Evolutionary conservation across 805 yeast genomes (phyloP).

Genomic region (Ogataea nitratoaversa): DNA sequence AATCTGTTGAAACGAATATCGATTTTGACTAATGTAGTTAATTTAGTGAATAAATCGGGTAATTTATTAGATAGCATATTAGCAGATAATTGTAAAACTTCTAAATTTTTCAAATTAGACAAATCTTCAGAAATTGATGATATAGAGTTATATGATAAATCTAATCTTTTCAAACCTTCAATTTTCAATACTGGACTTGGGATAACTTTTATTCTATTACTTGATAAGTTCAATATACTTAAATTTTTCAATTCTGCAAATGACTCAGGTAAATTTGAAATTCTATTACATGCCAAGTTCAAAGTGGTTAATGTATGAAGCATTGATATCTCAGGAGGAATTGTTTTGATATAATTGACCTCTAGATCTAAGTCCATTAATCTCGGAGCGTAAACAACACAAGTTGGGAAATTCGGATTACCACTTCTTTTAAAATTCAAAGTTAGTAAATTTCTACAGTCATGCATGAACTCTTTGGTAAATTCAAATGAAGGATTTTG

Average conservation of each 20-base stretch:
- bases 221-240: conserved; percentile 66
- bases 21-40: conserved; percentile 58
- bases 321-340: conserved; percentile 54
- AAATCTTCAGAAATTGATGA: conserved; percentile 56
- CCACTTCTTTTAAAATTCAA: conserved; percentile 71
- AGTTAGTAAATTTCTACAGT: conserved; percentile 62
- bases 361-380: conserved; percentile 69
- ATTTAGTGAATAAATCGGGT: conserved; percentile 48
- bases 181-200: conserved; percentile 67
- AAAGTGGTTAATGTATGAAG: conserved; percentile 53
- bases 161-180: conserved; percentile 57
- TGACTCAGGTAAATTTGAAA: conserved; percentile 56
- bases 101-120: conserved; percentile 54
- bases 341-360: conserved; percentile 65
- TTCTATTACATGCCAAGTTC: conserved; percentile 71
- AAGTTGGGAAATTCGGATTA: conserved; percentile 67
- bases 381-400: conserved; percentile 64
- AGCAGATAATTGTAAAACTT: conserved; percentile 69
- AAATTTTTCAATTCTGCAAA: conserved; percentile 54
- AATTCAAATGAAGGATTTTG: conserved; percentile 81
- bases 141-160: conserved; percentile 78
- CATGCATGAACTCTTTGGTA: conserved; percentile 82
- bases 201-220: conserved; percentile 61
- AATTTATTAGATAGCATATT: conserved; percentile 54
- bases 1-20: conserved; percentile 72